Evolutionary conservation across 1,284 basidiomycete genomes (phyloP).

Genomic region (Ganoderma leucocontextum): DNA sequence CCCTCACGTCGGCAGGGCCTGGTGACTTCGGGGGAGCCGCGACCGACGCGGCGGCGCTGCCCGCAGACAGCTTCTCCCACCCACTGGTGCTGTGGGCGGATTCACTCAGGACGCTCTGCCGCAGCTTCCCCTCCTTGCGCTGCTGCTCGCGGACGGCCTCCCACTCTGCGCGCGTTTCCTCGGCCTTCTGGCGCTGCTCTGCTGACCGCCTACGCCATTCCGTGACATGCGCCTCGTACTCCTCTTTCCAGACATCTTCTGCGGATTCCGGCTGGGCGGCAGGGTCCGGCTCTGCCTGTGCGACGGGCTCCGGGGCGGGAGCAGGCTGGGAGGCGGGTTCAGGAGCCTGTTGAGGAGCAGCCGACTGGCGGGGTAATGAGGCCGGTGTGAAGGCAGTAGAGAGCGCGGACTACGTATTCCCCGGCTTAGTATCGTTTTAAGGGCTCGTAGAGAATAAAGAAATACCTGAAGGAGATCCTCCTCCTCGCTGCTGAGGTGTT

Average conservation of each 20-base stretch:
- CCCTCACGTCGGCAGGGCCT: slow-evolving; percentile 54
- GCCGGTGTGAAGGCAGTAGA: slow-evolving; percentile 40
- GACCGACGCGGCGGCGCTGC: slow-evolving; percentile 36
- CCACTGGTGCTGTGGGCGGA: slow-evolving; percentile 46
- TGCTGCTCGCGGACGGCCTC: slow-evolving; percentile 61
- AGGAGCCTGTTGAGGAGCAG: slow-evolving; percentile 27
- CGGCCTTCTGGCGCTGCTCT: slow-evolving; percentile 77
- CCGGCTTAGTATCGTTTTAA: not conserved
- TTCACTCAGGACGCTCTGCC: slow-evolving; percentile 31
- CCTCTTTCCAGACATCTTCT: slow-evolving; percentile 60
- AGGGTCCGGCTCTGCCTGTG: slow-evolving; percentile 13
- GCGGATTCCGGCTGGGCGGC: slow-evolving; percentile 33
- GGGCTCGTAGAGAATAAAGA: not conserved
- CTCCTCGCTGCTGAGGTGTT: slow-evolving; percentile 39
- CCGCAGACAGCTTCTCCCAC: slow-evolving; percentile 57
- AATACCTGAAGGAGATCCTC: slow-evolving; percentile 43
- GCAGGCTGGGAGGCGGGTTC: slow-evolving; percentile 29
- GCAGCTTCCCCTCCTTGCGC: slow-evolving; percentile 40
- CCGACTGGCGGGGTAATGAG: slow-evolving; percentile 36
- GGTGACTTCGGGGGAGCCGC: slow-evolving; percentile 31
- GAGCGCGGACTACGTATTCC: slow-evolving; percentile 39
- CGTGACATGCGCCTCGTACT: slow-evolving; percentile 75
- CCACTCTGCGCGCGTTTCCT: slow-evolving; percentile 76
- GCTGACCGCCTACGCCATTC: slow-evolving; percentile 81
- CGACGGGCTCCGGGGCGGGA: slow-evolving; percentile 20